Percentiles rank a stretch among this genome's conserved stretches.
These are phyloP conservation scores for Nitzschia sp. DNA, from an alignment of 108 stramenopile genomes.

Conservation along the genomic window DNA sequence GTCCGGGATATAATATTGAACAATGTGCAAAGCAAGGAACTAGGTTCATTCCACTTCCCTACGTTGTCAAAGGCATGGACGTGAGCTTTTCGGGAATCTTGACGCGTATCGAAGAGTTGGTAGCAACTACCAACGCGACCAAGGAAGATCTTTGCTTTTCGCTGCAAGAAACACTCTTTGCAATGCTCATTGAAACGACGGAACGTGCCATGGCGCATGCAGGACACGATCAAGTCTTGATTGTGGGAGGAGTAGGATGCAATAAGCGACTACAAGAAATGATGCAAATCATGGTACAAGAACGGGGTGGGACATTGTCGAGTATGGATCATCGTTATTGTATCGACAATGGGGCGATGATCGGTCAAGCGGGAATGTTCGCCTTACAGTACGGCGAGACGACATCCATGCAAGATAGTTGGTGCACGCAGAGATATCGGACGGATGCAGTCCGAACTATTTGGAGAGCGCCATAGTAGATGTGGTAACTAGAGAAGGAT, in stretches of 20 bases:
- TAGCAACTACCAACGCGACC: slow-evolving; percentile 51
- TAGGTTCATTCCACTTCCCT: slow-evolving; percentile 80
- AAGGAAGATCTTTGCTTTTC: slow-evolving; percentile 94
- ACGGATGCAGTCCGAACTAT: slow-evolving; percentile 92
- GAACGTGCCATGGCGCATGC: slow-evolving; percentile 99
- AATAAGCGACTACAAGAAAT: slow-evolving; percentile 97
- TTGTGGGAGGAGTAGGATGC: slow-evolving; percentile 99
- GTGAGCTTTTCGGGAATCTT: slow-evolving; percentile 86
- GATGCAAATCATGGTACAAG: slow-evolving; percentile 94
- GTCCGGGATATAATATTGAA: slow-evolving; percentile 99
- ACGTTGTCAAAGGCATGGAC: slow-evolving; percentile 99
- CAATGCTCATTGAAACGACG: slow-evolving; percentile 99
- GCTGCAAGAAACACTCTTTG: slow-evolving; percentile 98
- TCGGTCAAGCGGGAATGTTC: slow-evolving; percentile 99
- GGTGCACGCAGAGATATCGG: slow-evolving; percentile 93
- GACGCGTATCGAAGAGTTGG: slow-evolving; percentile 58
- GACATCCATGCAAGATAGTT: slow-evolving; percentile 82
- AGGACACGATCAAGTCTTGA: slow-evolving; percentile 87
- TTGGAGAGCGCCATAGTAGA: slow-evolving; percentile 68
- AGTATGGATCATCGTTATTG: slow-evolving; percentile 99
- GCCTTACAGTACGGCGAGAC: slow-evolving; percentile 88
- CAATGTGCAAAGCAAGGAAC: slow-evolving; percentile 84
- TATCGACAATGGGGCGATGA: slow-evolving; percentile 99
- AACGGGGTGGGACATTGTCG: slow-evolving; percentile 90
- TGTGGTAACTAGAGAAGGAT: neutral